Evolutionary conservation across 1,284 basidiomycete genomes (phyloP), one percentile per base, ranked within the genome.

Genomic region (Puccinia triticina): DNA sequence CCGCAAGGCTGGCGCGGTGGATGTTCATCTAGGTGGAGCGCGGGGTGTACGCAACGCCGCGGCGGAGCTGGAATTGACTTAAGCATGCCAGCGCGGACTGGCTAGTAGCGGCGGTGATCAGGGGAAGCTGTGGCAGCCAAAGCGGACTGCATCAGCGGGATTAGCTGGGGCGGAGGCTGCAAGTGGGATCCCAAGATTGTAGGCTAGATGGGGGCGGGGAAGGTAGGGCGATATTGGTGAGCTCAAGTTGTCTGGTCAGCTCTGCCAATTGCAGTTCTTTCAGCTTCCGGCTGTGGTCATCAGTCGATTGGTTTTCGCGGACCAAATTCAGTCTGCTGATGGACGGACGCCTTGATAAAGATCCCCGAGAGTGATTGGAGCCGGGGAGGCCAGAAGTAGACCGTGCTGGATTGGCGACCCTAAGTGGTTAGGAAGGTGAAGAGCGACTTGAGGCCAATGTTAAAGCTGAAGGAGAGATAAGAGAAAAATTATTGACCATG

Each of bases 191-290:
- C n/a, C n/a, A n/a, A n/a, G n/a, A n/a, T n/a, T n/a, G n/a, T n/a
- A n/a, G n/a, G n/a, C n/a, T n/a, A n/a, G n/a, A n/a, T n/a, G n/a
- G n/a, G n/a, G n/a, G n/a, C n/a, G n/a, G n/a, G n/a, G n/a, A n/a
- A n/a, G n/a, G n/a, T n/a, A n/a, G n/a, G n/a, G n/a, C n/a, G n/a
- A n/a, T n/a, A n/a, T 73, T 14, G 55, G 78, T 72, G 3, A 57
- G 55, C 29, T 80, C 55, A 26, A 80, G 67, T 53, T 80, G 66
- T 29, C 53, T 43, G 34, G 66, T 73, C 23, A 80, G 43, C 37
- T 80, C 78, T 4, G 78, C 78, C 32, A 80, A 26, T 26, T 69
- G 78, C 23, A 46, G 34, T 43, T 80, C 78, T 48, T 73, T 71
- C 66, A 80, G 32, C 46, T 73, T 80, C 29, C 78, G n/a, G n/a